Evolutionary conservation across 192 early-diverging fungal species (phyloP).

Genomic region (Podila verticillata): DNA sequence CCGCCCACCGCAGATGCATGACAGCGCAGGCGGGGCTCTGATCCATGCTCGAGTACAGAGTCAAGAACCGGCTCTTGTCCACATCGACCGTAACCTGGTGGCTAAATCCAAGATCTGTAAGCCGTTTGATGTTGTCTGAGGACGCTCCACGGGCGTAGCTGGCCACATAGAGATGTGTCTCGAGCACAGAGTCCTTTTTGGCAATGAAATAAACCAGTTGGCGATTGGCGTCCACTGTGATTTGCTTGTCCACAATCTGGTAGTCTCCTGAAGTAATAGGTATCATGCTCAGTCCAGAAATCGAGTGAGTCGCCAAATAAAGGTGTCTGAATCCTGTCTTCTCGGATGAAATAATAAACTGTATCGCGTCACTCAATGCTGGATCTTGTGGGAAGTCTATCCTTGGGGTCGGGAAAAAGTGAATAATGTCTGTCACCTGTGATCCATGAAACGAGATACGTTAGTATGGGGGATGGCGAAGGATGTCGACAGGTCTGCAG

Average conservation of each 20-base stretch:
- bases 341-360: constrained; percentile 67
- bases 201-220: constrained; percentile 69
- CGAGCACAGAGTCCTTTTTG: constrained; percentile 65
- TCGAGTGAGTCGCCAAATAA: constrained; percentile 56
- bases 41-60: constrained; percentile 58
- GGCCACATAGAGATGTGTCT: constrained; percentile 71
- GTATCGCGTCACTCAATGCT: constrained; percentile 5
- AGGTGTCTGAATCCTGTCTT: constrained; percentile 69
- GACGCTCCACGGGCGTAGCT: constrained; percentile 30
- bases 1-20: constrained; percentile 47
- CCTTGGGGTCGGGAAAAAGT: constrained; percentile 22
- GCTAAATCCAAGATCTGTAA: constrained; percentile 62
- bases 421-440: constrained; percentile 40
- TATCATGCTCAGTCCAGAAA: constrained; percentile 8
- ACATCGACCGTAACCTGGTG: constrained; percentile 56
- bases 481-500: neutral
- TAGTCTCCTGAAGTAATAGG: constrained; percentile 69
- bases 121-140: constrained; percentile 17
- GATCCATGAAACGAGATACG: neutral
- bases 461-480: neutral
- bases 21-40: constrained; percentile 53
- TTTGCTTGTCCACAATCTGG: constrained; percentile 64
- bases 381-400: neutral
- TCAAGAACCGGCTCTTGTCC: constrained; percentile 51
- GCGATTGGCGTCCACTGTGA: constrained; percentile 60